Evolutionary conservation across 805 yeast genomes (phyloP), one percentile per base, ranked within the genome.

Genomic region (Sugiyamaella americana): DNA sequence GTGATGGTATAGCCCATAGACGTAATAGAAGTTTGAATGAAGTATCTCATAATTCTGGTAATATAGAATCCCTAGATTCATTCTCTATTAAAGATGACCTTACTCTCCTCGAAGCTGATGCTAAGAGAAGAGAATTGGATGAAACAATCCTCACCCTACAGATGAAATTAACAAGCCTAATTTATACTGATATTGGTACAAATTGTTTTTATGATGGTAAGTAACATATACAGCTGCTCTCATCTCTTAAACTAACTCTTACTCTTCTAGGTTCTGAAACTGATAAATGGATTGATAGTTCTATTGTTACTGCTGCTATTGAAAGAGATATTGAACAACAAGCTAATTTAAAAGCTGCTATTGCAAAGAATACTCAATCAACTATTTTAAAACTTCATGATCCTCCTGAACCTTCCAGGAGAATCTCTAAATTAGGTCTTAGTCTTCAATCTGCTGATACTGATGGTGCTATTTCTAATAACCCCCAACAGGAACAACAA

Each of bases 101-200:
- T 19, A 5, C 10, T 5, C 23, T 8, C 6, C 41, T 35, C n/a
- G 51, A 40, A 4, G 26, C 32, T 13, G 53, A 53, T 13, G 32
- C 41, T 17, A 53, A 49, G 46, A 35, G 49, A 11, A 40, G 44
- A 18, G 44, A 47, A 38, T 30, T 56, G 30, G 58, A 57, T 22
- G 50, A 50, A 10, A 24, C 45, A 13, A 44, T 57, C 19, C 37
- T 52, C 16, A 53, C 49, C 16, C 30, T 56, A 22, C 59, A 56
- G 35, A 57, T 52, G 57, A 32, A 43, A 19, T 41, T 57, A 34
- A 51, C 50, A 4, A 52, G 65, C 6, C 51, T 64, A 22, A 45
- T 64, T 13, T 57, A 60, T 22, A 57, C 65, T 5, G 69, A 64
- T 44, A 29, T 64, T 18, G 67, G 67, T 10, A 22, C 29, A 5